Base-by-base conservation (phyloP, 2,329 filamentous ascomycete genomes). In the Septoria petroselini region DNA sequence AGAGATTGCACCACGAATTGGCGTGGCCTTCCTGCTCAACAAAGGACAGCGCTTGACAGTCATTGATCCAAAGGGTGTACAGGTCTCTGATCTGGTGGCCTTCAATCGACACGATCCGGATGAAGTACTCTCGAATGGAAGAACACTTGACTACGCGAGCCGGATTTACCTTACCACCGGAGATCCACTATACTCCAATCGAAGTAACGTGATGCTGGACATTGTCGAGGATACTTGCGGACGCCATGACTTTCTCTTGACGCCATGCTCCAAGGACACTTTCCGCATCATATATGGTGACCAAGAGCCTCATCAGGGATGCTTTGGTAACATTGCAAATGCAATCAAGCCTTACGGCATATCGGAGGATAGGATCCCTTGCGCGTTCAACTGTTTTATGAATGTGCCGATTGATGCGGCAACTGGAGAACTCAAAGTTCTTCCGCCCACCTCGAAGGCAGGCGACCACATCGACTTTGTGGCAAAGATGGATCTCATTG, bases 371-470 rank as follows among this genome's bases (percentile, higher is more conserved):
- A 45, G 53, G 7, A 58, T 62, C 9, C 60, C 61, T 17, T 57
- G 51, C 27, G 56, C 61, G 2, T 62, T 63, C 50, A 62, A 62
- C 27, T 61, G 58, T 41, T 62, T 63, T 33, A 63, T 63, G 61
- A 60, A 63, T 19, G 60, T 63, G 11, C 52, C 54, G 17, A 47
- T 63, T n/a, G 58, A 61, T 51, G 54, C 55, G 3, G 30, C 53
- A 14, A 60, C 55, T 9, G 60, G 58, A 8, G 52, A 55, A 29
- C 42, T 63, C 31, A 58, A 49, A 27, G 59, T 63, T 11, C 18
- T 57, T 17, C 57, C 60, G n/a, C 60, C 60, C 8, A 54, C 58
- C 17, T 55, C 55, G 0, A 60, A 62, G 40, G 50, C 61, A 1
- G 61, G 61, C 2, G 61, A 63, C 44, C 50, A 58, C 37, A 54